Evolutionary conservation across 139 green algal genomes (phyloP).

Genomic region (Coccomyxa sp.): DNA sequence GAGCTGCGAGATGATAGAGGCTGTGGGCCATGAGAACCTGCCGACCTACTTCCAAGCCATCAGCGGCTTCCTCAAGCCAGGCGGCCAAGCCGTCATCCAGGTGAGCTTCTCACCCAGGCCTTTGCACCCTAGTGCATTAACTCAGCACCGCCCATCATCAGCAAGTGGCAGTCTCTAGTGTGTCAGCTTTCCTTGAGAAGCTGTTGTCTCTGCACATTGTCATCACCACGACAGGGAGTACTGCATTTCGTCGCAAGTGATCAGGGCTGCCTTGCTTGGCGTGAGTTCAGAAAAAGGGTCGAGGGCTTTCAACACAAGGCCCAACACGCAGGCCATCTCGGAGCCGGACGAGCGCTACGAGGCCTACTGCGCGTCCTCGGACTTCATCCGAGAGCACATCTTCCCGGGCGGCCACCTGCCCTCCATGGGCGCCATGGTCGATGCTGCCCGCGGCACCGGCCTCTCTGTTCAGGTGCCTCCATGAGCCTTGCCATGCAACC

Average conservation of each 20-base stretch:
- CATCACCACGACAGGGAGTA: too few relatives aligned
- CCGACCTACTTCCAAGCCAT: constrained; percentile 78
- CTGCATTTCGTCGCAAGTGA: too few relatives aligned
- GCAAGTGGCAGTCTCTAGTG: too few relatives aligned
- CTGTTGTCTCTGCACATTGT: too few relatives aligned
- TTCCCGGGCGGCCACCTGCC: constrained; percentile 91
- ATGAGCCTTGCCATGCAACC: background rate
- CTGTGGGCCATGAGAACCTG: constrained; percentile 93
- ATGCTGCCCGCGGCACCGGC: constrained; percentile 54
- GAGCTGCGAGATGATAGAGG: constrained; percentile 97
- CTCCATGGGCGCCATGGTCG: constrained; percentile 73
- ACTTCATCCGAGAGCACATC: constrained; percentile 98
- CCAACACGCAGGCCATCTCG: constrained; percentile 62
- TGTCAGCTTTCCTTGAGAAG: too few relatives aligned
- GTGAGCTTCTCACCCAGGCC: constrained; percentile 27
- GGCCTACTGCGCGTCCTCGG: constrained; percentile 75
- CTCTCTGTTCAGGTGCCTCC: constrained; percentile 22
- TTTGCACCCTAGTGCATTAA: too few relatives aligned
- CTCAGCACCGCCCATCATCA: too few relatives aligned
- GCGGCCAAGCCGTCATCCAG: constrained; percentile 75
- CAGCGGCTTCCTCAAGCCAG: constrained; percentile 63
- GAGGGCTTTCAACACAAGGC: too few relatives aligned
- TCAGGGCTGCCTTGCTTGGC: too few relatives aligned
- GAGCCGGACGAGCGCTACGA: constrained; percentile 81
- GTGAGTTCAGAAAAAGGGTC: too few relatives aligned